phyloP scores from a whole-genome alignment of 2,329 filamentous ascomycete species.

The Aspergillus ibericus region DNA sequence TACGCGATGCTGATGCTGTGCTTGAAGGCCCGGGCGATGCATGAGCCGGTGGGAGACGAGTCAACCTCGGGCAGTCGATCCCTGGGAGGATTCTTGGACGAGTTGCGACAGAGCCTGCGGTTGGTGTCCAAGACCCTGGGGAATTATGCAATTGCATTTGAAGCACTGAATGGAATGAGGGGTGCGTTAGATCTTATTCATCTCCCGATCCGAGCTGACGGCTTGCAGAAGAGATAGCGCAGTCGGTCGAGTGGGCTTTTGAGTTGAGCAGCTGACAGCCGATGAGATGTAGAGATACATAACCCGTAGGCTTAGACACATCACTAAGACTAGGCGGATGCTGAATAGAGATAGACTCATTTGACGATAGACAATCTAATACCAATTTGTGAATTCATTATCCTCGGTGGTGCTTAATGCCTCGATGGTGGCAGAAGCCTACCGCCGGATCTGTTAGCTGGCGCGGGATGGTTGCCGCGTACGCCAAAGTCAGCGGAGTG shows the following conservation, averaged over 20 bases:
- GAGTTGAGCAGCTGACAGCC: neutral
- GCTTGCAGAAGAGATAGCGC: conserved; percentile 3
- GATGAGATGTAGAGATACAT: too few relatives aligned
- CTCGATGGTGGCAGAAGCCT: too few relatives aligned
- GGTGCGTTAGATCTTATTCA: conserved; percentile 9
- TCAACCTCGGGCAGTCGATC: neutral
- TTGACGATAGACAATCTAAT: too few relatives aligned
- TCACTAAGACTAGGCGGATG: too few relatives aligned
- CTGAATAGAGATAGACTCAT: too few relatives aligned
- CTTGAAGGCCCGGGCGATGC: conserved; percentile 15
- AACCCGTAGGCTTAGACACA: too few relatives aligned
- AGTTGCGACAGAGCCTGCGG: conserved; percentile 19
- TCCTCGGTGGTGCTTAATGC: too few relatives aligned
- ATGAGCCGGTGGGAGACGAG: conserved; percentile 1
- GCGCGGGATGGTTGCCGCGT: too few relatives aligned
- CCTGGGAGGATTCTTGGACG: conserved; percentile 17
- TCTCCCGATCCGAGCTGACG: neutral
- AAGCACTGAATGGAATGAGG: conserved; percentile 25
- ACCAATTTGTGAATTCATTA: too few relatives aligned
- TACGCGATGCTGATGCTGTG: conserved; percentile 33
- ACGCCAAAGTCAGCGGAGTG: too few relatives aligned
- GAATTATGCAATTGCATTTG: conserved; percentile 24
- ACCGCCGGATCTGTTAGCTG: too few relatives aligned
- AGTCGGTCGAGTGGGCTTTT: conserved; percentile 3
- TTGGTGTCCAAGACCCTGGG: conserved; percentile 17